Evolutionary conservation across 1,284 basidiomycete genomes (phyloP).

Genomic region (Melampsora abietis-canadensis): DNA sequence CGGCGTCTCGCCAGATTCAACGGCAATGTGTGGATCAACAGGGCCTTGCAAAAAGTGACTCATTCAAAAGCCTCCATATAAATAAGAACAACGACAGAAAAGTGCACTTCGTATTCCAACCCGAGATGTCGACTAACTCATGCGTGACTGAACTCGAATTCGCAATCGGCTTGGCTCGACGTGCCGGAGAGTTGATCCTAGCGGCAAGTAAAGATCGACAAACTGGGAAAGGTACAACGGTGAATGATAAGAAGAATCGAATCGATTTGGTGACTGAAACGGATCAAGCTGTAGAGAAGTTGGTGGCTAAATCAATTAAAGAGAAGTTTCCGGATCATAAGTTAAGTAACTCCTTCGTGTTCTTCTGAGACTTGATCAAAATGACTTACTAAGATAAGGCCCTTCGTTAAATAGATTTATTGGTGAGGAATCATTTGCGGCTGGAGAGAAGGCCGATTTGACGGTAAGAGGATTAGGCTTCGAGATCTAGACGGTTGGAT

Average conservation of each 20-base stretch:
- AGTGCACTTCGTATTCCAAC: no score
- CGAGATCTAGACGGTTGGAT: no score
- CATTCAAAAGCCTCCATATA: no score
- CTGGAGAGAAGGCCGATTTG: constrained; percentile 66
- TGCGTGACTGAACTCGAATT: constrained; percentile 24
- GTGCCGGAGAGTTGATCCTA: constrained; percentile 23
- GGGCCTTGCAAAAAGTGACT: no score
- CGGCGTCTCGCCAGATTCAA: no score
- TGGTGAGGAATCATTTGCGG: constrained; percentile 80
- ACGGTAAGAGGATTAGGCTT: constrained; percentile 54
- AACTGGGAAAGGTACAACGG: constrained; percentile 8
- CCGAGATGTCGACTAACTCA: no score
- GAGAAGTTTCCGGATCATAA: constrained; percentile 71
- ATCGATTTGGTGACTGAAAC: constrained; percentile 92
- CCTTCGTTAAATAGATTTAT: constrained; percentile 61
- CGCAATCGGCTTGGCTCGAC: not conserved
- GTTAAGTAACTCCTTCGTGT: constrained; percentile 52
- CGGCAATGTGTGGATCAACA: no score
- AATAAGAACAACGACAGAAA: no score
- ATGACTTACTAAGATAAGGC: constrained; percentile 24
- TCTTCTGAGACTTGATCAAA: constrained; percentile 5
- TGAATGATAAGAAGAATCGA: constrained; percentile 82
- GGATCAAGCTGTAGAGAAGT: constrained; percentile 84
- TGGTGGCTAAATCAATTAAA: constrained; percentile 70
- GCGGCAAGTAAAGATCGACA: constrained; percentile 18